phyloP scores from a whole-genome alignment of 1,284 basidiomycete genomes.

The Porogramme epimiltina region DNA sequence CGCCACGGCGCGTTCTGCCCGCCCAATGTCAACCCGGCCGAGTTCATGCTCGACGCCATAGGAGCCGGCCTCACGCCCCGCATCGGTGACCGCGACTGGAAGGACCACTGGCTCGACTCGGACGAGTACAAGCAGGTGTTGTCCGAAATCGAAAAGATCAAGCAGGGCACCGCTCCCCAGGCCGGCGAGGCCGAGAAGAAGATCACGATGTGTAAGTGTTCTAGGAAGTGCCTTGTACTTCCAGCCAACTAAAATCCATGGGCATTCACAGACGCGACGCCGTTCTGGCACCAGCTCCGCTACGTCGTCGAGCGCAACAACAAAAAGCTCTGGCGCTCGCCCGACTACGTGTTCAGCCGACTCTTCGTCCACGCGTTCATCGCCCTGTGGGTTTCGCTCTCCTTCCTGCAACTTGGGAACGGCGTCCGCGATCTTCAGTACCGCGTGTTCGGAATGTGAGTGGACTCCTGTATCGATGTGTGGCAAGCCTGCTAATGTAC shows the following conservation, averaged over 20 bases:
- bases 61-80: slow-evolving; percentile 45
- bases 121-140: slow-evolving; percentile 36
- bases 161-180: slow-evolving; percentile 30
- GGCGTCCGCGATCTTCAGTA: slow-evolving; percentile 80
- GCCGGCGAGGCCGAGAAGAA: slow-evolving; percentile 21
- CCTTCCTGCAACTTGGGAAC: slow-evolving; percentile 79
- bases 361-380: slow-evolving; percentile 80
- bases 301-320: slow-evolving; percentile 77
- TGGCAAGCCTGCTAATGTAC: not conserved
- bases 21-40: slow-evolving; percentile 46
- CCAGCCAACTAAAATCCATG: not conserved
- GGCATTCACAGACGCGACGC: slow-evolving; percentile 63
- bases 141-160: slow-evolving; percentile 38
- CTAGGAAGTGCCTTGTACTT: too few species aligned
- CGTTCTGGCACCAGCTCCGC: slow-evolving; percentile 79
- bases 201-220: slow-evolving; percentile 33
- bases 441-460: slow-evolving; percentile 78
- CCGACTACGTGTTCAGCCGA: slow-evolving; percentile 83
- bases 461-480: not conserved
- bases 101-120: slow-evolving; percentile 62
- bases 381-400: slow-evolving; percentile 79
- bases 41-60: slow-evolving; percentile 42
- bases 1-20: slow-evolving; percentile 66
- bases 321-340: slow-evolving; percentile 79
- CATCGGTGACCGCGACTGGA: slow-evolving; percentile 64